These are phyloP conservation scores for Microsporum audouinii DNA, from an alignment of 2,329 filamentous ascomycete genomes.

Conservation along the genomic window DNA sequence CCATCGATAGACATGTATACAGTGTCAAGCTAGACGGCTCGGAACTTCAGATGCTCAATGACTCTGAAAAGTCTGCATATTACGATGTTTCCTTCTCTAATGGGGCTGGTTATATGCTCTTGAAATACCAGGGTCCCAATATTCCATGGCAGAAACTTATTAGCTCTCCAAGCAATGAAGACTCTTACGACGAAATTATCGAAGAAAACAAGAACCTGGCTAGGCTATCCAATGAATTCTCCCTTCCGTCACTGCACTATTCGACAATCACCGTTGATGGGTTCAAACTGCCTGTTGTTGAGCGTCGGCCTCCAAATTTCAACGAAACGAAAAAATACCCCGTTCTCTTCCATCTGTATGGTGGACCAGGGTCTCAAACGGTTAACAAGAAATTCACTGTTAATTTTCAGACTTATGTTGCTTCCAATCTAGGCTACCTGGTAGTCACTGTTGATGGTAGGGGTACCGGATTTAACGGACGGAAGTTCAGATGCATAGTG, in stretches of 20 bases:
- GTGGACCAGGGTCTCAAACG: slow-evolving; percentile 81
- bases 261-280: slow-evolving; percentile 75
- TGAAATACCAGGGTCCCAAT: slow-evolving; percentile 71
- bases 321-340: slow-evolving; percentile 74
- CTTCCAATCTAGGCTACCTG: slow-evolving; percentile 75
- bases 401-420: slow-evolving; percentile 84
- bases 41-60: slow-evolving; percentile 59
- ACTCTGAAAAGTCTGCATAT: slow-evolving; percentile 61
- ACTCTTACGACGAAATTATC: slow-evolving; percentile 56
- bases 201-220: slow-evolving; percentile 67
- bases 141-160: slow-evolving; percentile 88
- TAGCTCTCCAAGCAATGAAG: slow-evolving; percentile 55
- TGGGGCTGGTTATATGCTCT: slow-evolving; percentile 68
- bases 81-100: slow-evolving; percentile 76
- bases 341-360: slow-evolving; percentile 90
- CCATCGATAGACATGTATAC: slow-evolving; percentile 85
- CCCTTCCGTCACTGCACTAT: slow-evolving; percentile 73
- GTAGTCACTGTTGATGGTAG: slow-evolving; percentile 91
- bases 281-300: slow-evolving; percentile 60
- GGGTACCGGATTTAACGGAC: slow-evolving; percentile 82
- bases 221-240: slow-evolving; percentile 58
- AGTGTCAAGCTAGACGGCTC: slow-evolving; percentile 74
- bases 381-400: slow-evolving; percentile 71
- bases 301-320: slow-evolving; percentile 84
- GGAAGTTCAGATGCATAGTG: slow-evolving; percentile 68